Evolutionary conservation across 345 rosid genomes (phyloP).

Genomic region (Passiflora organensis): DNA sequence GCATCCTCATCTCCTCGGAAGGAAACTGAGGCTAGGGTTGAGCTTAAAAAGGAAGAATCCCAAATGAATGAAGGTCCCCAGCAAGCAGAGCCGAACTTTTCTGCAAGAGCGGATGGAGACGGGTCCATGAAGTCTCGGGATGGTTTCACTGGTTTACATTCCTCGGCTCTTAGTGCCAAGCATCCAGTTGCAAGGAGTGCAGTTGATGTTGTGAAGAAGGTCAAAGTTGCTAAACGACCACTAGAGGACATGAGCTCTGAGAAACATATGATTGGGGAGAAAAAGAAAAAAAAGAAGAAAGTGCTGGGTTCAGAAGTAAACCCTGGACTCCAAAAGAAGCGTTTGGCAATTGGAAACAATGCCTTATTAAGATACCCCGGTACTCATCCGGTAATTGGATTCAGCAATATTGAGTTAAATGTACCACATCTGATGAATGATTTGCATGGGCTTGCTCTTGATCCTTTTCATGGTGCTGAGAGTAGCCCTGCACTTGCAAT

Average conservation of each 20-base stretch:
- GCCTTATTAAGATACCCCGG: too few relatives aligned
- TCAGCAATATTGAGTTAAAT: conserved; percentile 32
- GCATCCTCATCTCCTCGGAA: conserved; percentile 15
- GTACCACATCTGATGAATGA: conserved; percentile 53
- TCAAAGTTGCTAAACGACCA: conserved; percentile 46
- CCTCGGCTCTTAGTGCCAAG: conserved; percentile 33
- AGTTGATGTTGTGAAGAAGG: conserved; percentile 44
- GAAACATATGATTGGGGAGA: conserved; percentile 30
- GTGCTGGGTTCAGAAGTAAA: conserved; percentile 30
- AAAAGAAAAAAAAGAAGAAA: conserved; percentile 71
- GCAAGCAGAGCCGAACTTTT: conserved; percentile 28
- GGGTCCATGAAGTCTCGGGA: conserved; percentile 29
- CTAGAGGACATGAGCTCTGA: conserved; percentile 36
- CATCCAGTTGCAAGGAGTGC: conserved; percentile 26
- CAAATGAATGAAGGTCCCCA: conserved; percentile 31
- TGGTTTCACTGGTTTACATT: conserved; percentile 22
- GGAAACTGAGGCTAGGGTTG: conserved; percentile 28
- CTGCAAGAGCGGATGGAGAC: conserved; percentile 29
- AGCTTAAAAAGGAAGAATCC: conserved; percentile 31
- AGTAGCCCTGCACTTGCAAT: conserved; percentile 39
- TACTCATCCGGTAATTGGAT: too few relatives aligned
- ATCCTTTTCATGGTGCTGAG: conserved; percentile 61
- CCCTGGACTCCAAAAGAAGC: conserved; percentile 45
- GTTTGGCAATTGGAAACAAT: conserved; percentile 38
- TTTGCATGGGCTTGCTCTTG: conserved; percentile 69